Conservation (phyloP, 1,284 basidiomycete genomes). For the Coniferiporia weirii region DNA sequence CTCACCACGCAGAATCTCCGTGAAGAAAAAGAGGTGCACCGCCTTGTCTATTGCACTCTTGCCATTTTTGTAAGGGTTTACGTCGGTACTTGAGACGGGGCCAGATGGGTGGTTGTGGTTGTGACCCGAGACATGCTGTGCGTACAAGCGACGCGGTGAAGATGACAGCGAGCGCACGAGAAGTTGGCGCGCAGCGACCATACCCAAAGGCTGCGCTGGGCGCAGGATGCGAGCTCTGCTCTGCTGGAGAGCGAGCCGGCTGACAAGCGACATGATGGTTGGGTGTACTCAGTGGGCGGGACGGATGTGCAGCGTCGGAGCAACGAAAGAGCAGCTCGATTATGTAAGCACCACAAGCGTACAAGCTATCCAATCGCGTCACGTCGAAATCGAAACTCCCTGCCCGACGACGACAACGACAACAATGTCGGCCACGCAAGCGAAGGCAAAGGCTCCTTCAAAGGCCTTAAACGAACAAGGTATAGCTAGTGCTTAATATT, state of each 20-base stretch:
- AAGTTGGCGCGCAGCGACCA: conserved; percentile 7
- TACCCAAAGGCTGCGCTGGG: conserved; percentile 4
- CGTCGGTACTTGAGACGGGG: conserved; percentile 36
- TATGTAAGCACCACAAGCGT: conserved; percentile 8
- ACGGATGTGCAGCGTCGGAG: not conserved
- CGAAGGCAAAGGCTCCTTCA: conserved; percentile 38
- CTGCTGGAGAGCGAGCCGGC: conserved; percentile 16
- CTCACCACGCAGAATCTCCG: conserved; percentile 92
- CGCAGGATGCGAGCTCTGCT: conserved; percentile 6
- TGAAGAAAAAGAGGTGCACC: conserved; percentile 96
- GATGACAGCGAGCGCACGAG: conserved; percentile 15
- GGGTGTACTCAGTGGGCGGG: not conserved
- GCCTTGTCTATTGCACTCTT: conserved; percentile 94
- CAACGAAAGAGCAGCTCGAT: not conserved
- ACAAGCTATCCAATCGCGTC: conserved; percentile 4
- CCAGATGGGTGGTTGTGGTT: conserved; percentile 28
- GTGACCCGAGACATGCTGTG: conserved; percentile 14
- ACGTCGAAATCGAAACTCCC: conserved; percentile 8
- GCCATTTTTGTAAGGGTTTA: conserved; percentile 69
- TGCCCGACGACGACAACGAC: conserved; percentile 3
- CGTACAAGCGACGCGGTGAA: conserved; percentile 13
- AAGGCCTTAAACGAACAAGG: conserved; percentile 67
- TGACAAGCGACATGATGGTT: conserved; percentile 16
- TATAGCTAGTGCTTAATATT: conserved; percentile 31
- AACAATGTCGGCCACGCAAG: conserved; percentile 30